phyloP scores from a whole-genome alignment of 2,329 filamentous ascomycete genomes.

The Ceratocystis cacaofunesta region DNA sequence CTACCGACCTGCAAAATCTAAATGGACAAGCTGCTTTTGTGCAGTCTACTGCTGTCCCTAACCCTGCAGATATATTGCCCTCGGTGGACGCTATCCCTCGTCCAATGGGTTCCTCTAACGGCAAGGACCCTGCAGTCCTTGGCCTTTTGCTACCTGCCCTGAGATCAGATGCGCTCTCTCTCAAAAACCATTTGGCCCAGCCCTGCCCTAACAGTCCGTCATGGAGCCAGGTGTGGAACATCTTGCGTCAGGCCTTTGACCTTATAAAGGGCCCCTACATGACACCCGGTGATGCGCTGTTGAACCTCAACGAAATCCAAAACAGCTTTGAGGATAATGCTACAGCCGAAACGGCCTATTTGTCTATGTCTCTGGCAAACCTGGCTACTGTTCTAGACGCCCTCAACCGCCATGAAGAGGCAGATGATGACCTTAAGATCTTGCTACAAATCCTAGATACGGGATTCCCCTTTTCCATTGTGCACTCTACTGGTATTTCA shows the following conservation, averaged over 20 bases:
- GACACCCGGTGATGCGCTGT: slow-evolving; percentile 21
- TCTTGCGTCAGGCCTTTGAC: slow-evolving; percentile 20
- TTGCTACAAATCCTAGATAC: slow-evolving; percentile 24
- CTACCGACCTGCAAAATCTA: slow-evolving; percentile 17
- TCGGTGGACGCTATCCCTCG: slow-evolving; percentile 10
- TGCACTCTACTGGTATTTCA: slow-evolving; percentile 17
- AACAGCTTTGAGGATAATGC: slow-evolving; percentile 6
- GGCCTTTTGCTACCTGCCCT: slow-evolving; percentile 22
- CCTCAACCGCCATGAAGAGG: slow-evolving; percentile 16
- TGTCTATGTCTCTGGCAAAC: slow-evolving; percentile 25
- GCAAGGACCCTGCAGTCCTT: slow-evolving; percentile 17
- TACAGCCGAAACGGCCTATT: slow-evolving; percentile 7
- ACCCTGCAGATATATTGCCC: slow-evolving; percentile 13
- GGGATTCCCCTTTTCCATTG: slow-evolving; percentile 23
- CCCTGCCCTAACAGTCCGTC: slow-evolving; percentile 17
- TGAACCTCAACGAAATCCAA: slow-evolving; percentile 21
- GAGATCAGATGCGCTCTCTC: slow-evolving; percentile 20
- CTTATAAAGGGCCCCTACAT: slow-evolving; percentile 22
- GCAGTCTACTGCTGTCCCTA: slow-evolving; percentile 15
- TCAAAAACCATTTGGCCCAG: slow-evolving; percentile 22
- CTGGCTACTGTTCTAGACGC: slow-evolving; percentile 25
- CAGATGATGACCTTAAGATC: slow-evolving; percentile 18
- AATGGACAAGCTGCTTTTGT: slow-evolving; percentile 19
- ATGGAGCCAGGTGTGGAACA: slow-evolving; percentile 12
- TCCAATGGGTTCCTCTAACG: background rate